Evolutionary conservation across 176 grass and related monocot genomes (phyloP).

Genomic region (Urochloa ruziziensis): DNA sequence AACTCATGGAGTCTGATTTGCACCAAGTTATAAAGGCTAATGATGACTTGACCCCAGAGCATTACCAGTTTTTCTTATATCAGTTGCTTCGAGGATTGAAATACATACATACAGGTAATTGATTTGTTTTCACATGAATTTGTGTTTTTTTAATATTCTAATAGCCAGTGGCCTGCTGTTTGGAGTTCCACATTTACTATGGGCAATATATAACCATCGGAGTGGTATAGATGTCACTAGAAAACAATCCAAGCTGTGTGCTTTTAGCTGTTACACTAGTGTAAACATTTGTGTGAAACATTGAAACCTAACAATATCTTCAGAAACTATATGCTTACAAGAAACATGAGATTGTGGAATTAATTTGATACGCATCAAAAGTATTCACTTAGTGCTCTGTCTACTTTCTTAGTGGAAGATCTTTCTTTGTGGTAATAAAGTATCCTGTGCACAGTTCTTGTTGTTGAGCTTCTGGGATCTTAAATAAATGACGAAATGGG

Average conservation of each 20-base stretch:
- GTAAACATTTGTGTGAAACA: neutral
- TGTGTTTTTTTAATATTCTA: slow-evolving; percentile 2
- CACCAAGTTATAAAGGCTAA: slow-evolving; percentile 99
- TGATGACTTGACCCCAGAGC: slow-evolving; percentile 87
- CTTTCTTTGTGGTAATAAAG: neutral
- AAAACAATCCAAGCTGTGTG: neutral
- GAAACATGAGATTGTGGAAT: neutral
- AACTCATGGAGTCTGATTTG: slow-evolving; percentile 98
- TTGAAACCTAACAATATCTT: neutral
- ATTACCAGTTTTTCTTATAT: slow-evolving; percentile 97
- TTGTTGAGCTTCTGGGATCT: neutral
- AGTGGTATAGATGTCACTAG: neutral
- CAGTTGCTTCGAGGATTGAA: slow-evolving; percentile 92
- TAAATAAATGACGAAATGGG: neutral
- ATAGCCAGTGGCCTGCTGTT: neutral
- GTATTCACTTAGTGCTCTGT: neutral
- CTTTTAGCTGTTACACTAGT: neutral
- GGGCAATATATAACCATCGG: neutral
- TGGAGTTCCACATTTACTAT: neutral
- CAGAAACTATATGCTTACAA: neutral
- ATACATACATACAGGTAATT: slow-evolving; percentile 98
- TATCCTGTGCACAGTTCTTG: neutral
- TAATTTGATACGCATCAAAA: neutral
- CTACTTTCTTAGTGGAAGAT: neutral
- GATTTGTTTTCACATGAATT: slow-evolving; percentile 34